Percentiles rank a stretch among this genome's conserved stretches.
Evolutionary conservation across 83 land plant species (phyloP).

Genomic region (Diphasiastrum complanatum): DNA sequence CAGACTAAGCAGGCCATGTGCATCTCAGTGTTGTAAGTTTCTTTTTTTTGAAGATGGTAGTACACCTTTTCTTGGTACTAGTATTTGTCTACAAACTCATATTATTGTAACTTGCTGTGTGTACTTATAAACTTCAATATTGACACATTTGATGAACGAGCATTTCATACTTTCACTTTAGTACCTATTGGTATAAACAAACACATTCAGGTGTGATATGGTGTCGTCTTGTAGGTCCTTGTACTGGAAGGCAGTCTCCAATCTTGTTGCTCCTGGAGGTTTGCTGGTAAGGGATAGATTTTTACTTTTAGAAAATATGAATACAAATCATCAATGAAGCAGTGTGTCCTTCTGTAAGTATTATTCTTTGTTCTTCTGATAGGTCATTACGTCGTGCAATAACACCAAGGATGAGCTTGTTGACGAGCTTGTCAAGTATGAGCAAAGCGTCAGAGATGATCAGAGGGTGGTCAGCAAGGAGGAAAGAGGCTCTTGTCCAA

Average conservation of each 20-base stretch:
- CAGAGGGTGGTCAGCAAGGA: slow-evolving; percentile 6
- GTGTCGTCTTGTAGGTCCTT: slow-evolving; percentile 39
- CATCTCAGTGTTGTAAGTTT: no score
- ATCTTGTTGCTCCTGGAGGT: slow-evolving; percentile 77
- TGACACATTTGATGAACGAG: no score
- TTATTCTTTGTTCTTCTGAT: background rate
- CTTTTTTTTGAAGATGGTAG: no score
- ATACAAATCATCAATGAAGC: no score
- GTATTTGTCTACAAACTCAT: no score
- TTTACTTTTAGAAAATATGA: no score
- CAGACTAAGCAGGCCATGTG: no score
- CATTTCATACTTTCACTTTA: no score
- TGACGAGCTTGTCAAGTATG: slow-evolving; percentile 60
- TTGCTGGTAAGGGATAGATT: slow-evolving; percentile 65
- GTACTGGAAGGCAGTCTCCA: slow-evolving; percentile 87
- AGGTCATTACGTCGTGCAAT: slow-evolving; percentile 96
- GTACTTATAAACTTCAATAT: no score
- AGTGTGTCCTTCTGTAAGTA: background rate
- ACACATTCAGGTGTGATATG: background rate
- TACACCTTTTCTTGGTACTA: no score
- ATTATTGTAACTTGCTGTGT: no score
- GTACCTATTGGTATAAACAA: no score
- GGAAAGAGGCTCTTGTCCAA: slow-evolving; percentile 9
- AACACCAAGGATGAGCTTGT: slow-evolving; percentile 92
- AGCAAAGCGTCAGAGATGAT: slow-evolving; percentile 10